Base-by-base conservation (phyloP, 2,329 filamentous ascomycete species). In the Diaporthe ampelina region DNA sequence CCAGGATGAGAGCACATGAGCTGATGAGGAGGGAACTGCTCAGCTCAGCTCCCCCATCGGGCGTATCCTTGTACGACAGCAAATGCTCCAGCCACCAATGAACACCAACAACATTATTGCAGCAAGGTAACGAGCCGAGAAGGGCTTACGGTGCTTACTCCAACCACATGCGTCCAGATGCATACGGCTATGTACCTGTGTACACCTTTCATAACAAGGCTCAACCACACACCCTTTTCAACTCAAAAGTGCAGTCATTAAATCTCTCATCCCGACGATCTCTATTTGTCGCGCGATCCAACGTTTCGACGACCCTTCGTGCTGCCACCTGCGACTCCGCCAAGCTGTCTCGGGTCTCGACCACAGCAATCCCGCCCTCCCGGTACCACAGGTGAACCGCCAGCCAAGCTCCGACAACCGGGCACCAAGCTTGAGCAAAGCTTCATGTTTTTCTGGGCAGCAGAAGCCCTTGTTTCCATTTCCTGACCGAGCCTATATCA, bases 271-370 rank as follows among this genome's bases (percentile, higher is more conserved):
- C 29, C 26, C 6, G 43, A 26, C 32, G n/a, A 50, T 35, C 21
- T 67, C 15, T 24, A 10, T 26, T 1, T 50, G 21, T 37, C 63
- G 32, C 10, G 32, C 45, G 21, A 15, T 52, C 63, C 63, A 67
- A 37, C 32, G 63, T 67, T 67, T 67, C 63, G 63, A 52, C 63
- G 21, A 32, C 32, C 24, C 63, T 52, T 52, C 45, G 29, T 52
- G 63, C 63, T 67, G 29, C 63, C 45, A 67, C 45, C 63, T 52
- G 63, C 63, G 63, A 67, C 63, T 35, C 45, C 45, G 63, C 63
- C 63, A 67, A 67, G 63, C 45, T 67, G 63, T 67, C 63, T 67
- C 63, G 45, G 37, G 63, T 52, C 61, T 67, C 61, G 61, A 48
- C 45, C 43, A 35, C 50, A 32, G 21, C 63, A 67, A 50, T 67